Percentiles rank a stretch among this genome's conserved stretches.
Conservation (phyloP, 345 rosid genomes). For the Leavenworthia alabamica region DNA sequence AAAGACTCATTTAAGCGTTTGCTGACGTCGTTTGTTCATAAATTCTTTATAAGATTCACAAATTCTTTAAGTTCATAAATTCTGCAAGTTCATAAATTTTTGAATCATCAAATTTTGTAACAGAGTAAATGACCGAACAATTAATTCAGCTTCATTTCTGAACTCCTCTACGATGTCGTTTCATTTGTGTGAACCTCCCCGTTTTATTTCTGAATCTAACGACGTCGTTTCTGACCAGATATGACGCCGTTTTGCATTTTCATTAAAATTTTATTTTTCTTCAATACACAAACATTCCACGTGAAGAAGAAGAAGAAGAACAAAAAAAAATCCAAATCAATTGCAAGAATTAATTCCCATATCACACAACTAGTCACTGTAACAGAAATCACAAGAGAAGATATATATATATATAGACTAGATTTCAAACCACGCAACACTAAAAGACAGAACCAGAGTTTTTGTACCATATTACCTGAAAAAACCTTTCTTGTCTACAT, state of each 20-base stretch:
- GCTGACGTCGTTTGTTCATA: too few species aligned
- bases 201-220: too few species aligned
- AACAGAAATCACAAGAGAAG: background rate
- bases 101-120: background rate
- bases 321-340: background rate
- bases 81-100: background rate
- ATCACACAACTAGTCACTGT: background rate
- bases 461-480: conserved; percentile 19
- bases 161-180: background rate
- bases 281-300: background rate
- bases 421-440: conserved; percentile 11
- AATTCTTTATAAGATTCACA: too few species aligned
- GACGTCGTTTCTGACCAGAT: background rate
- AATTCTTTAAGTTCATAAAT: too few species aligned
- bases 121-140: background rate
- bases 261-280: background rate
- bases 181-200: background rate
- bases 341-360: background rate
- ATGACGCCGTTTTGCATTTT: background rate
- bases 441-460: conserved; percentile 8
- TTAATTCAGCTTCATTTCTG: background rate
- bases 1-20: too few species aligned
- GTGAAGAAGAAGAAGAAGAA: background rate
- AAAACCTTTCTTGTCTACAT: conserved; percentile 1
- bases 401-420: conserved; percentile 1